Evolutionary conservation across 805 yeast genomes (phyloP), one percentile per base, ranked within the genome.

Genomic region (Sugiyamaella mastotermitis): DNA sequence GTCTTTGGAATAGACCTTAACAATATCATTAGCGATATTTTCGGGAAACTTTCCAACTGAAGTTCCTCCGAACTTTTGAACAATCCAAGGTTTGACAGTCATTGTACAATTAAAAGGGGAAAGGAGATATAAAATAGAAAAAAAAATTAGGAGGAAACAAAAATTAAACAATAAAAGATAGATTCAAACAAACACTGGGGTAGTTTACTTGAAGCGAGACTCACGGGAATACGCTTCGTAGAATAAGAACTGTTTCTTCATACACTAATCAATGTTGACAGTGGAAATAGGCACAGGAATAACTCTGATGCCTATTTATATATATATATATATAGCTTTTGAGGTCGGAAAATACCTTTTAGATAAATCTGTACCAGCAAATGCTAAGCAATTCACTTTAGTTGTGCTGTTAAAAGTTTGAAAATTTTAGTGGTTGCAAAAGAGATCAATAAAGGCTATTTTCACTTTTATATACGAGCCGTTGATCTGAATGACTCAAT

Each of bases 51-150:
- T 92, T 16, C 98, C 98, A 22, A 92, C 96, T 33, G 92, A 80
- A 11, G 98, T 92, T 38, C 98, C 98, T 34, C 98, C 98, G 55
- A 85, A 92, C 62, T 92, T 92, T 61, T 92, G 98, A 5, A 92
- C 83, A 3, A 83, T 60, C 88, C 90, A 81, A 13, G 34, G 61
- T 26, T 51, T 53, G n/a, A 37, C 47, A 27, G 27, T 22, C 40
- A 36, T 36, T 19, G 7, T 29, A 7, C 5, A 5, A 34, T 27
- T 27, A 10, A 22, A 22, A 7, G 7, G 24, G 24, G 7, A 22
- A 10, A 10, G 24, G 24, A 22, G 24, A 22, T 22, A 22, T 7
- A 7, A 22, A 7, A 22, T 23, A n/a, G 26, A 23, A 10, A 23
- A 10, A 10, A 10, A 10, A 23, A 23, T 23, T 10, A 23, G 26